Conservation (phyloP, 352 stramenopile genomes). For the Pythium chondricola region DNA sequence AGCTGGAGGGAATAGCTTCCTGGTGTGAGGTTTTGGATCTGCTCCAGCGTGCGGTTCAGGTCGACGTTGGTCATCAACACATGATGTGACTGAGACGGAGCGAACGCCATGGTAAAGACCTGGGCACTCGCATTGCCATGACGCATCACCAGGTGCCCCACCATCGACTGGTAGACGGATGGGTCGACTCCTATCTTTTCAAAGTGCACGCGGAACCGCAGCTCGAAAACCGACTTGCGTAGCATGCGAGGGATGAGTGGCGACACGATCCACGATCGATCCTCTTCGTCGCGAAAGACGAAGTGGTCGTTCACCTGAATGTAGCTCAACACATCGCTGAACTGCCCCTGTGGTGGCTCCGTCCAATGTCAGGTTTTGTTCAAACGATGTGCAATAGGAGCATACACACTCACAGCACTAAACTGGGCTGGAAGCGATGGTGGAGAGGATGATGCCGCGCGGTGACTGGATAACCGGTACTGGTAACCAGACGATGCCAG, state of each 20-base stretch:
- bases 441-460: no score
- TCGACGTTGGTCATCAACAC: background rate
- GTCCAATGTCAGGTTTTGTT: no score
- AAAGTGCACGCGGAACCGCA: conserved; percentile 10
- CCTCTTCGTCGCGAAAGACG: conserved; percentile 1
- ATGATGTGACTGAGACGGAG: background rate
- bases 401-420: no score
- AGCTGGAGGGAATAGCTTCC: conserved; percentile 2
- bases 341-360: background rate
- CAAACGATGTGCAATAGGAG: no score
- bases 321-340: conserved; percentile 4
- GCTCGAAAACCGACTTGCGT: background rate
- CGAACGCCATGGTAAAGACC: background rate
- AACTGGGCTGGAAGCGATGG: no score
- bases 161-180: background rate
- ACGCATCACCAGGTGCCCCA: conserved; percentile 3
- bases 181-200: conserved; percentile 2
- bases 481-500: no score
- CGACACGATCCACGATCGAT: conserved; percentile 4
- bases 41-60: background rate
- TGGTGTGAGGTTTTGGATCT: conserved; percentile 1
- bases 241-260: conserved; percentile 10
- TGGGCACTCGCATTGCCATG: conserved; percentile 4
- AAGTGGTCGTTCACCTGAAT: conserved; percentile 17
- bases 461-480: no score